phyloP scores from a whole-genome alignment of 2,329 filamentous ascomycete species.

The Aspergillus udagawae region DNA sequence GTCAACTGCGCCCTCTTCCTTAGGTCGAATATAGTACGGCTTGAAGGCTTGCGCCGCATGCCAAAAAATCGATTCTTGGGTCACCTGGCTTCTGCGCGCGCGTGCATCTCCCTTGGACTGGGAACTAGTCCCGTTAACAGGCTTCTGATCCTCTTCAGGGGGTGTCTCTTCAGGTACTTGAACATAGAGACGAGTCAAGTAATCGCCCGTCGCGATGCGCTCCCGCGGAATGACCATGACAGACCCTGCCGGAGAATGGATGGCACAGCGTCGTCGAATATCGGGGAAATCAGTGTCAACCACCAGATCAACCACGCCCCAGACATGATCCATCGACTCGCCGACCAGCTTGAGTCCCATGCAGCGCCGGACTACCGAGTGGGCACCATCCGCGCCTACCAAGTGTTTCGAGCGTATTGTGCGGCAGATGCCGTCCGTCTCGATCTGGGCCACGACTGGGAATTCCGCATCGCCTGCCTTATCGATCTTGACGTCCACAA shows the following conservation, averaged over 20 bases:
- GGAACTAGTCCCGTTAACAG: constrained; percentile 40
- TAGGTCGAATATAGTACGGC: constrained; percentile 63
- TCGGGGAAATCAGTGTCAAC: constrained; percentile 72
- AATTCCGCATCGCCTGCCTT: constrained; percentile 41
- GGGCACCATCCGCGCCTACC: constrained; percentile 67
- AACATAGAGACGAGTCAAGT: constrained; percentile 65
- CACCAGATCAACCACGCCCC: constrained; percentile 73
- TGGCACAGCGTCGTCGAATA: constrained; percentile 74
- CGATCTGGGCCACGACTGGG: constrained; percentile 32
- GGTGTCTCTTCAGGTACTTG: constrained; percentile 35
- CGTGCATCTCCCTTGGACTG: constrained; percentile 60
- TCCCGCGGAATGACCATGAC: constrained; percentile 78
- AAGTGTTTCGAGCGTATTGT: constrained; percentile 63
- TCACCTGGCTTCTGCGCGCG: constrained; percentile 60
- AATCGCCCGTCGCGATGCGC: constrained; percentile 56
- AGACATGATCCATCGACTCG: constrained; percentile 67
- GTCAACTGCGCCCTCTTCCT: constrained; percentile 54
- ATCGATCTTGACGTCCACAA: constrained; percentile 59
- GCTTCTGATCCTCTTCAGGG: constrained; percentile 19
- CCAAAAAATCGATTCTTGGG: constrained; percentile 59
- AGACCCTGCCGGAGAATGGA: constrained; percentile 69
- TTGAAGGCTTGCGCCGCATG: constrained; percentile 62
- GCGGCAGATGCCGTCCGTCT: constrained; percentile 23
- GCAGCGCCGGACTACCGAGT: constrained; percentile 61
- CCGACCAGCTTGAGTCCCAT: constrained; percentile 53